Conservation (phyloP, 805 yeast genomes). For the Candida maesae region DNA sequence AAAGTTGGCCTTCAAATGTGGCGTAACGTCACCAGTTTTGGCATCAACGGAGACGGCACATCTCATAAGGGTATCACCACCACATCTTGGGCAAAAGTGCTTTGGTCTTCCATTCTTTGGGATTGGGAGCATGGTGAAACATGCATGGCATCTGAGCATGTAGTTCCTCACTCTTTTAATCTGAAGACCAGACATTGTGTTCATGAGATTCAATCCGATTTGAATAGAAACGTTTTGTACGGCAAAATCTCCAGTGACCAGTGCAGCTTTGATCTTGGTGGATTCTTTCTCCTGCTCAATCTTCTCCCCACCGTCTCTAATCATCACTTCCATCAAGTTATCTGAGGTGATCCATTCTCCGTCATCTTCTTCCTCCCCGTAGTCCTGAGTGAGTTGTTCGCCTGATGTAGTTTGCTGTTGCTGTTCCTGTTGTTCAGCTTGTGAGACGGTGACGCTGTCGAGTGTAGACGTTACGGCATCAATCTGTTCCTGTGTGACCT, state of each 20-base stretch:
- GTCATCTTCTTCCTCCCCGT: conserved; percentile 63
- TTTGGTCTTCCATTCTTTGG: conserved; percentile 71
- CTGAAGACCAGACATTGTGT: conserved; percentile 76
- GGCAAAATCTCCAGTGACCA: conserved; percentile 96
- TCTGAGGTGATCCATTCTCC: conserved; percentile 96
- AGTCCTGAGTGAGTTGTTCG: conserved; percentile 26
- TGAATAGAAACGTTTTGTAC: conserved; percentile 94
- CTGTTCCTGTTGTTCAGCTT: conserved; percentile 8
- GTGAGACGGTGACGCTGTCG: not conserved
- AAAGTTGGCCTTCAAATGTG: conserved; percentile 86
- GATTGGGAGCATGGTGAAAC: conserved; percentile 78
- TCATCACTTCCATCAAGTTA: conserved; percentile 65
- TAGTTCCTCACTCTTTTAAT: conserved; percentile 84
- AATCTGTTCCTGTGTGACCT: conserved; percentile 8
- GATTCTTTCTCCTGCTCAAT: conserved; percentile 35
- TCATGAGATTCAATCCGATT: conserved; percentile 82
- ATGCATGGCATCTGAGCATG: conserved; percentile 97
- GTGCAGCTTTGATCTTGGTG: conserved; percentile 60
- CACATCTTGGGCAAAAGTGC: conserved; percentile 94
- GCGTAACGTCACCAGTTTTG: conserved; percentile 74
- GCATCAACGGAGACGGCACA: conserved; percentile 86
- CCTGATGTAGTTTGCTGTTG: not conserved
- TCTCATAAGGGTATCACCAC: conserved; percentile 85
- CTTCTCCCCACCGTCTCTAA: conserved; percentile 65
- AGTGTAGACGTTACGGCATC: conserved; percentile 8